Conservation (phyloP, 2,329 filamentous ascomycete genomes). For the Herpotrichia juniperi region DNA sequence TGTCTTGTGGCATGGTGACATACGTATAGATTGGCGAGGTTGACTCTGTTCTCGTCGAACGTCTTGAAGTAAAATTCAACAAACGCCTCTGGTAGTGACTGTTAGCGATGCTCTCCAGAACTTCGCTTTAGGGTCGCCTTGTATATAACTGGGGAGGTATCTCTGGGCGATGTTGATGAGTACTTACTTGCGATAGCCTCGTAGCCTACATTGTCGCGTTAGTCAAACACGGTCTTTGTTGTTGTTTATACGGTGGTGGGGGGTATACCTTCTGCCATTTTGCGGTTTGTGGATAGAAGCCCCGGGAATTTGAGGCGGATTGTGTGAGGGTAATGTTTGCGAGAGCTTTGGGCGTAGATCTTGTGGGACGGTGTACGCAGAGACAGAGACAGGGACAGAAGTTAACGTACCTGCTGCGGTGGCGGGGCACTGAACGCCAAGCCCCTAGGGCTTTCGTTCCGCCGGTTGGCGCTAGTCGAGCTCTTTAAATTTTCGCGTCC, state of each 20-base stretch:
- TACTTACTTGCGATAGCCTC: slow-evolving; percentile 14
- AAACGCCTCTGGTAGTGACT: slow-evolving; percentile 73
- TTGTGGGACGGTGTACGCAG: slow-evolving; percentile 12
- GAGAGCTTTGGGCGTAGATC: neutral
- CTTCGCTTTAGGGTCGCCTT: neutral
- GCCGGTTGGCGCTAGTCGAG: neutral
- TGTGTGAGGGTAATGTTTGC: neutral
- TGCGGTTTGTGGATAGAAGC: neutral
- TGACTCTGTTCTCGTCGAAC: slow-evolving; percentile 75
- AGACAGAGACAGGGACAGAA: neutral
- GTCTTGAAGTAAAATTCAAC: slow-evolving; percentile 88
- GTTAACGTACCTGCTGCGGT: slow-evolving; percentile 2
- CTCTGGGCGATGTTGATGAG: neutral
- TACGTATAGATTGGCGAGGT: slow-evolving; percentile 80
- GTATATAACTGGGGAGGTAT: neutral
- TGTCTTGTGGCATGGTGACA: slow-evolving; percentile 39
- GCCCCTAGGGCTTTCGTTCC: neutral
- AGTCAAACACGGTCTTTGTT: slow-evolving; percentile 1
- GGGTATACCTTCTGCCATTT: slow-evolving; percentile 3
- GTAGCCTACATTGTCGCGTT: slow-evolving; percentile 11
- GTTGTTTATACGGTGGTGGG: neutral
- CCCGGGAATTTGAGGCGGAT: neutral
- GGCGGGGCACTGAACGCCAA: slow-evolving; percentile 12
- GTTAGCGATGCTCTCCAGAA: slow-evolving; percentile 18
- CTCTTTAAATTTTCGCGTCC: neutral